Evolutionary conservation across 495 filamentous ascomycete genomes (phyloP).

Genomic region (Hyaloscypha finlandica): DNA sequence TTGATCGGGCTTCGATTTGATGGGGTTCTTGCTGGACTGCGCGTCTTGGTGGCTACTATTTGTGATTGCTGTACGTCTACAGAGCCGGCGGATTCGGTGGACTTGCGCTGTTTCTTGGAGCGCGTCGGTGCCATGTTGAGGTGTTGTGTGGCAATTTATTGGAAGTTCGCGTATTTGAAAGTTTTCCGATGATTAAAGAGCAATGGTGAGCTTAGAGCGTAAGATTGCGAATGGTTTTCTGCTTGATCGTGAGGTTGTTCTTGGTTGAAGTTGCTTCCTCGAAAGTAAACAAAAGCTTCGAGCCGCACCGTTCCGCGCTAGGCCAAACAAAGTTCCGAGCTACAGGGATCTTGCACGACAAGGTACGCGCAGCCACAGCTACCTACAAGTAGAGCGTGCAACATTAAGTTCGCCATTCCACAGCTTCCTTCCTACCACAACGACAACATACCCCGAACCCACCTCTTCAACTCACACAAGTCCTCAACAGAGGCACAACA

Average conservation of each 20-base stretch:
- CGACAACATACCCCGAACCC: neutral
- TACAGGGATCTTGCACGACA: constrained; percentile 25
- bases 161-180: constrained; percentile 3
- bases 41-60: constrained; percentile 44
- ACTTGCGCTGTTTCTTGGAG: constrained; percentile 50
- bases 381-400: constrained; percentile 16
- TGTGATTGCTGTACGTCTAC: constrained; percentile 38
- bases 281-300: constrained; percentile 31
- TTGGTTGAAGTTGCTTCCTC: neutral
- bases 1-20: constrained; percentile 58
- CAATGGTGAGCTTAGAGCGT: neutral
- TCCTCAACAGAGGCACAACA: constrained; percentile 21
- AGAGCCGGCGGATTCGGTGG: constrained; percentile 44
- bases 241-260: neutral
- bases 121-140: constrained; percentile 33
- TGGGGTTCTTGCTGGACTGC: constrained; percentile 37
- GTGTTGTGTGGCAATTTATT: neutral
- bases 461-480: constrained; percentile 9
- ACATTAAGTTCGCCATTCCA: constrained; percentile 11
- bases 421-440: constrained; percentile 1
- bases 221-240: neutral
- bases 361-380: constrained; percentile 29
- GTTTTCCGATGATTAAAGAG: neutral
- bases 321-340: constrained; percentile 20
- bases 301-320: constrained; percentile 27